Evolutionary conservation across 192 early-diverging fungal species (phyloP).

Genomic region (Mortierella antarctica): DNA sequence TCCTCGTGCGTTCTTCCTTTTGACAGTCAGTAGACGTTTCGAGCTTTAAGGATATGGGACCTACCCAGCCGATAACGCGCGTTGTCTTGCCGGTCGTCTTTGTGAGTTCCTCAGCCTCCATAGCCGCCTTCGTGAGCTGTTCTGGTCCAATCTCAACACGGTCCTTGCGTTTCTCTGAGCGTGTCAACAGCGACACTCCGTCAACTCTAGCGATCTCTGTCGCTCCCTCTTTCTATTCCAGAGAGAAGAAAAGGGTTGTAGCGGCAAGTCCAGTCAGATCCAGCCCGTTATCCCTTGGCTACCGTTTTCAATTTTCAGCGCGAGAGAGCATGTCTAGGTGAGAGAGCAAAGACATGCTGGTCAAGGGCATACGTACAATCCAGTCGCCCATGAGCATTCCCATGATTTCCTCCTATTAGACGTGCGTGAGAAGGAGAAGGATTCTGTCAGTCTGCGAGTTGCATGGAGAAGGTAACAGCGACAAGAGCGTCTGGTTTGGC

Average conservation of each 20-base stretch:
- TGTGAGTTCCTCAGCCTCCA: constrained; percentile 60
- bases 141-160: constrained; percentile 65
- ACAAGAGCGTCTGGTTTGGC: background rate
- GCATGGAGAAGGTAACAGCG: too few species aligned
- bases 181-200: constrained; percentile 54
- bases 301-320: background rate
- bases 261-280: background rate
- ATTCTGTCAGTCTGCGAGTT: too few species aligned
- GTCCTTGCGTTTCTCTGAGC: constrained; percentile 65
- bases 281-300: background rate
- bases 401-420: constrained; percentile 62
- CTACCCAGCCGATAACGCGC: constrained; percentile 65
- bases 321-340: background rate
- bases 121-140: constrained; percentile 59
- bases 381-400: constrained; percentile 66
- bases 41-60: background rate
- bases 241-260: too few species aligned
- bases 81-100: constrained; percentile 51
- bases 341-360: background rate
- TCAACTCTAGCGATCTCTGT: constrained; percentile 54
- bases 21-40: too few species aligned
- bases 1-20: background rate
- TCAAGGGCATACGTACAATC: constrained; percentile 43
- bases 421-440: background rate
- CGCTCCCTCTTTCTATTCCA: constrained; percentile 22